Evolutionary conservation across 768 basidiomycete species (phyloP), one percentile per base, ranked within the genome.

Genomic region (Peribolospora kevripleyi): DNA sequence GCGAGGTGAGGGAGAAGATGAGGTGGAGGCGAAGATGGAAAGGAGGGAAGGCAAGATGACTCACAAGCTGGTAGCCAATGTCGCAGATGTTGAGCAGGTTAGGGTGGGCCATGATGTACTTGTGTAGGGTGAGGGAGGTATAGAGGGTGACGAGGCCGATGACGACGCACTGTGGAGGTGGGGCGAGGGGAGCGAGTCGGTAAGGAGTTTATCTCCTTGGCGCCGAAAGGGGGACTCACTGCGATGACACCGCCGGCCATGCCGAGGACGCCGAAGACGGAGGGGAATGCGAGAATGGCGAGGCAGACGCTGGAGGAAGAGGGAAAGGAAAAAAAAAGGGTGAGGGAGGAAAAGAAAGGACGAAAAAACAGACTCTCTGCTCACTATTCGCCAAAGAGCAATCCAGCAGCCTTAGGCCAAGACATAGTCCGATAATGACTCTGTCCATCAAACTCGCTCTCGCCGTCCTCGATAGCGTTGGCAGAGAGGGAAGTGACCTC

Each of bases 1-100:
- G 25, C 25, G 1, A 25, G 25, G 25, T 25, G 62, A 63, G 25
- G 25, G 25, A 25, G 25, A 25, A 1, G 25, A 25, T 25, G 25
- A 25, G 25, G 25, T 25, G 25, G 41, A 76, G 68, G 56, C 62
- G 62, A 1, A 64, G 51, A 0, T 60, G 55, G 36, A 64, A 59
- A 1, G 55, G 60, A 6, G 57, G 50, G 42, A 60, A 59, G 7
- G 59, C 60, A 5, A 55, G 43, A 7, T 41, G 46, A 11, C 55
- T 50, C 2, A 42, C 41, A 4, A 51, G 10, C 10, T 59, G 56
- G 46, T 14, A 46, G 3, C 57, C 55, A 39, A 61, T 53, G 43
- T 61, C 60, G 50, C 60, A 60, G 39, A 61, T 57, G 45, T 61
- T 56, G 14, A 52, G 55, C 37, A 58, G 46, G 37, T 54, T 25